Conservation (phyloP, 2,329 filamentous ascomycete genomes). For the Monilinia polystroma region DNA sequence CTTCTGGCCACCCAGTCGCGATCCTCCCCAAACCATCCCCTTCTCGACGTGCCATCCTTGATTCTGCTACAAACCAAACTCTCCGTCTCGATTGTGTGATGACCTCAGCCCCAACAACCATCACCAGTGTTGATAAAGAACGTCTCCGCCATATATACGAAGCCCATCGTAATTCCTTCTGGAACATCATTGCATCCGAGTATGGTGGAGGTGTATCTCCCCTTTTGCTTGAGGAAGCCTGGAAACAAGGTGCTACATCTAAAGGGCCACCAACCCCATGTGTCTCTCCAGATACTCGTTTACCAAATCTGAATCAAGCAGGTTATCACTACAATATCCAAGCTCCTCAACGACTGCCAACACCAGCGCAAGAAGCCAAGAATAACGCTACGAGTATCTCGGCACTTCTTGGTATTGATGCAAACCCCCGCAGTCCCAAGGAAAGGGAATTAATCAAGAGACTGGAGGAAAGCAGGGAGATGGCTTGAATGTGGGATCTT, state of each 20-base stretch:
- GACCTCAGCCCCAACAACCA: constrained; percentile 44
- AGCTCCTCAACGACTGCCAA: constrained; percentile 52
- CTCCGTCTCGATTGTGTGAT: constrained; percentile 60
- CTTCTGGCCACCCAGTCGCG: constrained; percentile 49
- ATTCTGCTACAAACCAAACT: constrained; percentile 42
- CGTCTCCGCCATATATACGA: constrained; percentile 71
- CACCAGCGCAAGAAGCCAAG: constrained; percentile 47
- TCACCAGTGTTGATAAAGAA: constrained; percentile 51
- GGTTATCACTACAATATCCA: constrained; percentile 37
- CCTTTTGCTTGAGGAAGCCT: constrained; percentile 67
- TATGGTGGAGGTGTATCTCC: constrained; percentile 66
- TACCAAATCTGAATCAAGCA: constrained; percentile 22
- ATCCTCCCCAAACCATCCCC: constrained; percentile 65
- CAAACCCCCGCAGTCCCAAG: constrained; percentile 43
- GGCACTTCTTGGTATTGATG: constrained; percentile 56
- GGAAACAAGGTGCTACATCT: constrained; percentile 45
- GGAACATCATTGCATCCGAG: constrained; percentile 68
- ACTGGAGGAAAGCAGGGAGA: constrained; percentile 49
- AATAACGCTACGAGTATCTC: constrained; percentile 54
- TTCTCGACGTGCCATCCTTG: constrained; percentile 47
- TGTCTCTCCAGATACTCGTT: constrained; percentile 37
- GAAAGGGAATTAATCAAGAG: constrained; percentile 58
- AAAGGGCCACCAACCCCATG: constrained; percentile 41
- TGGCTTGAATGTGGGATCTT: constrained; percentile 24
- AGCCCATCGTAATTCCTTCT: constrained; percentile 68